A percentile compares a stretch with the other conserved stretches of the same genome.
Conservation (phyloP, 2,329 filamentous ascomycete species). For the Phyllosticta citriasiana region DNA sequence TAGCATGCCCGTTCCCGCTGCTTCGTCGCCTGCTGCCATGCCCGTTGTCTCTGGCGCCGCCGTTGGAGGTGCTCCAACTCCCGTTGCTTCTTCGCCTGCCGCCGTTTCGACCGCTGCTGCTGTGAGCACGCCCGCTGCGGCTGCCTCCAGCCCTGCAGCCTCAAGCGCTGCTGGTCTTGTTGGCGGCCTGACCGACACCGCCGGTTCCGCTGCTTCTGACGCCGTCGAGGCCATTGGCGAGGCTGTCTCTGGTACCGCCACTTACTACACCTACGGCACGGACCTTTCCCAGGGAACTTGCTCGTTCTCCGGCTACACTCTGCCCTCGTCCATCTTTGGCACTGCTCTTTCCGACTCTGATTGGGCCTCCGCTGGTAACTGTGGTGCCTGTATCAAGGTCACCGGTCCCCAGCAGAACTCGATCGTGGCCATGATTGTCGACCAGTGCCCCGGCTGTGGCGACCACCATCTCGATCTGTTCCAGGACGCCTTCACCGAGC, state of each 20-base stretch:
- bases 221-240: neutral
- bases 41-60: neutral
- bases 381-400: slow-evolving; percentile 53
- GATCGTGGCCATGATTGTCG: slow-evolving; percentile 56
- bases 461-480: slow-evolving; percentile 48
- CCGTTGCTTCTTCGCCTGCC: neutral
- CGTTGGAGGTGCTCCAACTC: neutral
- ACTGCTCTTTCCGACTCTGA: slow-evolving; percentile 50
- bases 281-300: slow-evolving; percentile 49
- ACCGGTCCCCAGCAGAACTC: slow-evolving; percentile 46
- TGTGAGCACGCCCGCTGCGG: neutral
- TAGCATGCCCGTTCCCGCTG: neutral
- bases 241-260: slow-evolving; percentile 21
- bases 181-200: neutral
- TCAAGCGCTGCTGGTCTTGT: neutral
- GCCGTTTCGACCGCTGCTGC: neutral
- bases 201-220: neutral
- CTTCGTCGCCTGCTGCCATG: neutral
- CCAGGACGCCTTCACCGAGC: slow-evolving; percentile 38
- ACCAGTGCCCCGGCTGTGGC: slow-evolving; percentile 48
- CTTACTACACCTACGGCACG: slow-evolving; percentile 23
- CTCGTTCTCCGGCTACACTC: slow-evolving; percentile 52
- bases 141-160: slow-evolving; percentile 3
- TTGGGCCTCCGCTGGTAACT: slow-evolving; percentile 48
- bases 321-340: slow-evolving; percentile 50